Evolutionary conservation across 2,329 filamentous ascomycete species (phyloP), one percentile per base, ranked within the genome.

Genomic region (Colletotrichum filicis): DNA sequence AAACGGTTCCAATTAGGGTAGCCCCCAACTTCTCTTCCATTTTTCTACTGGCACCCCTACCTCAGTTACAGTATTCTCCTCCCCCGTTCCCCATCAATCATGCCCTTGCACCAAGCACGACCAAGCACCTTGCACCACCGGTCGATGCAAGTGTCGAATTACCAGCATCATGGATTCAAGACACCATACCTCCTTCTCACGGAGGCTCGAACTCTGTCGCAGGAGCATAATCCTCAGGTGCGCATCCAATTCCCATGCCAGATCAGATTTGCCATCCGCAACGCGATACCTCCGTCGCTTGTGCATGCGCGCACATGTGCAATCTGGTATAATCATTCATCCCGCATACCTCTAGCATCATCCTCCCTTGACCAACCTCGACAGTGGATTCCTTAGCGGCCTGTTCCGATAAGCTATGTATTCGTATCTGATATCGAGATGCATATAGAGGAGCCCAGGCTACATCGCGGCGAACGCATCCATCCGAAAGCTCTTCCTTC

Each of bases 121-220:
- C 37, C 14, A 42, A 42, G 16, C 37, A 19, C 70, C 59, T 73
- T 73, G 66, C 60, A 73, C 55, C 32, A 64, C 32, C 32, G 19
- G 60, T 28, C 60, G 60, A 65, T 73, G 19, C 66, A 69, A 60
- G 26, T 53, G 42, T 59, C 19, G 26, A 37, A 49, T 68, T 69
- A 52, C 66, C 69, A 53, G 69, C 59, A 63, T 72, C 65, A 59
- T 63, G 69, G 69, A 72, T 68, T 52, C n/a, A 58, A 22, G 22
- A 63, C 65, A 68, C 56, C 56, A 16, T 24, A 55, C 55, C 35
- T 46, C 32, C 35, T 59, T 49, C 49, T 26, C 65, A 63, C 42
- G 19, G n/a, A 19, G 60, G 53, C 59, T 59, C 24, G 11, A 57
- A 46, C 58, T 72, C 63, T 46, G 66, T 53, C 60, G 22, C 60